Percentiles rank a stretch among this genome's conserved stretches.
These are phyloP conservation scores for Raphanus raphanistrum DNA, from an alignment of 345 rosid genomes.

Conservation along the genomic window DNA sequence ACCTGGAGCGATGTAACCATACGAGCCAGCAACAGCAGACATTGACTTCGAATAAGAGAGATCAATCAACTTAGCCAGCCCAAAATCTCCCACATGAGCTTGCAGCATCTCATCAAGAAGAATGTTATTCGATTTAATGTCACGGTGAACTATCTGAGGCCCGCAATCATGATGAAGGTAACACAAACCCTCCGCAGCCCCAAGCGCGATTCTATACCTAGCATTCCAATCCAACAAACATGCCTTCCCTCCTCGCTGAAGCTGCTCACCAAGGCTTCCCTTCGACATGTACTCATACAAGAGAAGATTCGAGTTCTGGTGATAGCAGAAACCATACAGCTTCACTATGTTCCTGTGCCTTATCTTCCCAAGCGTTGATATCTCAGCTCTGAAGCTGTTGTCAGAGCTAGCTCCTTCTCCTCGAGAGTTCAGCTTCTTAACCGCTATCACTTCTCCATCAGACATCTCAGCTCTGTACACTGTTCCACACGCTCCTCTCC, in stretches of 20 bases:
- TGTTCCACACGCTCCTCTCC: constrained; percentile 83
- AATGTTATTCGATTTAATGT: constrained; percentile 80
- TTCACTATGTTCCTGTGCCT: constrained; percentile 83
- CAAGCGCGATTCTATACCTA: constrained; percentile 66
- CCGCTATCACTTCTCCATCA: constrained; percentile 64
- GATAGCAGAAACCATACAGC: constrained; percentile 73
- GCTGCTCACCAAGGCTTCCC: constrained; percentile 80
- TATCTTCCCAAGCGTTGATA: constrained; percentile 77
- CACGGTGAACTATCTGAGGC: constrained; percentile 77
- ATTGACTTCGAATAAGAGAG: constrained; percentile 74
- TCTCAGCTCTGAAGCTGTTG: constrained; percentile 72
- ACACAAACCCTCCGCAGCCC: constrained; percentile 81
- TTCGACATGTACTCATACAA: constrained; percentile 74
- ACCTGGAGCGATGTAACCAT: constrained; percentile 94
- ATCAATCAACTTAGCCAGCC: constrained; percentile 76
- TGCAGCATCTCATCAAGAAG: constrained; percentile 66
- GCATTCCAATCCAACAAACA: constrained; percentile 62
- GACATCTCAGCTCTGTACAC: constrained; percentile 70
- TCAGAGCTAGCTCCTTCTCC: constrained; percentile 66
- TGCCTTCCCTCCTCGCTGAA: constrained; percentile 44
- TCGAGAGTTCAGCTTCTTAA: constrained; percentile 64
- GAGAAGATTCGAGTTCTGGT: constrained; percentile 71
- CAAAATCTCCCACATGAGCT: constrained; percentile 92
- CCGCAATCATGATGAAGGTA: constrained; percentile 84
- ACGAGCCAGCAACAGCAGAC: constrained; percentile 88